phyloP scores from a whole-genome alignment of 2,329 filamentous ascomycete genomes.

The Fusarium pseudograminearum region DNA sequence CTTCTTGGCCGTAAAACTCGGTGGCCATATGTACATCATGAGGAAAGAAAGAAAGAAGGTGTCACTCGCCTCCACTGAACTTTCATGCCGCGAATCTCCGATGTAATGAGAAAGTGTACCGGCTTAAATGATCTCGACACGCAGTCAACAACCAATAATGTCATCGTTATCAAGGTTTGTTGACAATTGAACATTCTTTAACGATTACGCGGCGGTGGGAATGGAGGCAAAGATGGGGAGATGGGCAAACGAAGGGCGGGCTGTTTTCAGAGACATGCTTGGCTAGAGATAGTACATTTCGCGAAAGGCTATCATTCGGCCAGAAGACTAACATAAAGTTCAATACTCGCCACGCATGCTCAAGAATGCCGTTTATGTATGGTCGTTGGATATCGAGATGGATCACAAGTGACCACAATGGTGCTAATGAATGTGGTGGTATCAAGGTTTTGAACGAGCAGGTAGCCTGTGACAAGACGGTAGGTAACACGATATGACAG shows the following conservation, averaged over 20 bases:
- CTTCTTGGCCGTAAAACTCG: too few species aligned
- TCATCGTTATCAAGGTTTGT: background rate
- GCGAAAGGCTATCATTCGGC: background rate
- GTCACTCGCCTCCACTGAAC: background rate
- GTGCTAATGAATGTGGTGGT: background rate
- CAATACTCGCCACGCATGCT: background rate
- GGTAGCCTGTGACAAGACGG: slow-evolving; percentile 1
- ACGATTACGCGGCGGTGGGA: slow-evolving; percentile 28
- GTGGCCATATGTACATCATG: background rate
- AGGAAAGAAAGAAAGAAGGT: background rate
- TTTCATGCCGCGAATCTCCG: background rate
- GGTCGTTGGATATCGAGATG: background rate
- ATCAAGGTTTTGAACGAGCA: background rate
- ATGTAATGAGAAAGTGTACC: background rate
- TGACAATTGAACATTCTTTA: background rate
- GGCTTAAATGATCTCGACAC: background rate
- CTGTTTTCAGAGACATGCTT: slow-evolving; percentile 19
- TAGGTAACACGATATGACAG: slow-evolving; percentile 3
- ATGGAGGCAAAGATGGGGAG: slow-evolving; percentile 22
- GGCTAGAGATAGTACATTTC: background rate
- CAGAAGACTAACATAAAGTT: background rate
- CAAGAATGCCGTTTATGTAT: background rate
- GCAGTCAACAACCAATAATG: background rate
- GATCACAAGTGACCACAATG: background rate
- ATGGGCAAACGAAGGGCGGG: slow-evolving; percentile 13